These are phyloP conservation scores for Podospora pseudopauciseta DNA, from an alignment of 495 filamentous ascomycete species.

Conservation along the genomic window DNA sequence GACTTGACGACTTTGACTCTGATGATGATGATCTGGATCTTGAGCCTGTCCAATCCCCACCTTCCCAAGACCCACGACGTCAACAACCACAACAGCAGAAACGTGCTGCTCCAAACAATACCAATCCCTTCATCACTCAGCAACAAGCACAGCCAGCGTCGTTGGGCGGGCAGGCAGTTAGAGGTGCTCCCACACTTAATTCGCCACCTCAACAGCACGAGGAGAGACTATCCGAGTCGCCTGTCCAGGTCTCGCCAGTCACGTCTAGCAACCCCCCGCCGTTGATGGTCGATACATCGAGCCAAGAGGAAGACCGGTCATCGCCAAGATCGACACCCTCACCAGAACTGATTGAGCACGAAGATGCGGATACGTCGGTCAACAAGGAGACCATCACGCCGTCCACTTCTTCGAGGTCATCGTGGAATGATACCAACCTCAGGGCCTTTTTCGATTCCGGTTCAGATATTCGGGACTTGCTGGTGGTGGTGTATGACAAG, in stretches of 20 bases:
- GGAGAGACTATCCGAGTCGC: constrained; percentile 69
- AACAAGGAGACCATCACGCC: constrained; percentile 45
- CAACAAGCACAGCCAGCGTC: constrained; percentile 20
- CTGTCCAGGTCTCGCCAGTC: constrained; percentile 65
- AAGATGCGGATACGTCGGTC: constrained; percentile 34
- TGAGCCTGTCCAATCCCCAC: neutral
- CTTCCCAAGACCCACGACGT: constrained; percentile 9
- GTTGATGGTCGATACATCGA: constrained; percentile 62
- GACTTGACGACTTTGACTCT: constrained; percentile 52
- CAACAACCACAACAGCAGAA: constrained; percentile 18
- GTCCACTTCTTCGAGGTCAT: constrained; percentile 41
- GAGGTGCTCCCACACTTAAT: constrained; percentile 14
- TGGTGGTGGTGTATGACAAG: constrained; percentile 89
- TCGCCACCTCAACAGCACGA: constrained; percentile 24
- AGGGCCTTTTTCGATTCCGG: constrained; percentile 89
- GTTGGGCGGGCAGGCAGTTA: constrained; percentile 25
- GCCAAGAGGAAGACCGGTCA: constrained; percentile 55
- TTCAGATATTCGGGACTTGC: constrained; percentile 84
- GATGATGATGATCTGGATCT: constrained; percentile 37
- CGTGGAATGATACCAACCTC: constrained; percentile 83
- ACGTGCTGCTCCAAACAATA: constrained; percentile 16
- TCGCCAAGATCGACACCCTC: constrained; percentile 66
- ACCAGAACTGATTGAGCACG: constrained; percentile 59
- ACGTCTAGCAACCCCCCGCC: constrained; percentile 52
- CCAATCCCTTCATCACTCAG: neutral